Conservation (phyloP, 192 early-diverging fungal species). For the Diversispora eburnea region DNA sequence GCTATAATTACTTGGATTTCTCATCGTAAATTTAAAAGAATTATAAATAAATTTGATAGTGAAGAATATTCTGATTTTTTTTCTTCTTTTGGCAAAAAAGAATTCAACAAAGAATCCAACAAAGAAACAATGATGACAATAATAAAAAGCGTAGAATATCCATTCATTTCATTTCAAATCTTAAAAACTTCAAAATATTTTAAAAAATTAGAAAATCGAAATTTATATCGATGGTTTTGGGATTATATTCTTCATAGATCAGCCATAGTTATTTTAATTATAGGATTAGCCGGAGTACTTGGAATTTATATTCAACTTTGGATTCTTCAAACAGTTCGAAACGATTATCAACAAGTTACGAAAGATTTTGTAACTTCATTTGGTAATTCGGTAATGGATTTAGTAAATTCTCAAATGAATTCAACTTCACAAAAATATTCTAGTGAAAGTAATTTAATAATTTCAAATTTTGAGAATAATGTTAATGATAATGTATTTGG, state of each 20-base stretch:
- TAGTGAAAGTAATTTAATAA: not conserved
- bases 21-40: conserved; percentile 8
- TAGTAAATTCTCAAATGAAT: conserved; percentile 10
- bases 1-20: conserved; percentile 11
- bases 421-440: conserved; percentile 4
- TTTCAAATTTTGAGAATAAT: conserved; percentile 4
- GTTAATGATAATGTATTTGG: conserved; percentile 8
- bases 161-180: conserved; percentile 7
- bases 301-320: conserved; percentile 32
- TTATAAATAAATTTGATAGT: not conserved
- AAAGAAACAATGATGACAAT: conserved; percentile 6
- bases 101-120: too few relatives aligned
- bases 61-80: not conserved
- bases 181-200: conserved; percentile 25
- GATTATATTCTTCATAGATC: conserved; percentile 28
- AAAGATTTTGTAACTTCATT: not conserved
- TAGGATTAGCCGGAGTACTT: conserved; percentile 31
- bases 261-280: conserved; percentile 31
- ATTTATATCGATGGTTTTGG: conserved; percentile 36
- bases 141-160: conserved; percentile 24
- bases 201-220: conserved; percentile 11
- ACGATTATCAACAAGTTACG: conserved; percentile 21
- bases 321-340: conserved; percentile 19
- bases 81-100: not conserved
- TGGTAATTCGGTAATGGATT: not conserved